phyloP scores from a whole-genome alignment of 441 rosid genomes.

The Arabidopsis hybrid region DNA sequence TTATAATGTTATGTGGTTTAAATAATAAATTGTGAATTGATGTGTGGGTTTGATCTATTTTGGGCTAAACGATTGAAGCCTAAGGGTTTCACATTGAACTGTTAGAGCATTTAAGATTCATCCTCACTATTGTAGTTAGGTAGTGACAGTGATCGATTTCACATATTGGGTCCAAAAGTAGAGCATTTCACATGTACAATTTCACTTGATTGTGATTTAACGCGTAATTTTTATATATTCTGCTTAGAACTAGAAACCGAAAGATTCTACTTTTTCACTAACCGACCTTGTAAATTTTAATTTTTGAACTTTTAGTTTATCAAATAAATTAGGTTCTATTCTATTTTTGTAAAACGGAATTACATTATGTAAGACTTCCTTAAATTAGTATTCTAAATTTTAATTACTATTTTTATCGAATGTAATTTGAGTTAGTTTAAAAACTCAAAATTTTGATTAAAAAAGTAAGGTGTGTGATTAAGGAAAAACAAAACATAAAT shows the following conservation, averaged over 20 bases:
- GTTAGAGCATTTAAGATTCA: conserved; percentile 20
- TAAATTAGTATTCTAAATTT: too few relatives aligned
- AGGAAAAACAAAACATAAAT: not conserved
- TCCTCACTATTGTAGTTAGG: conserved; percentile 25
- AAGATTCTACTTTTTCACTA: not conserved
- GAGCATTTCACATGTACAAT: conserved; percentile 34
- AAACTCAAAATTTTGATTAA: too few relatives aligned
- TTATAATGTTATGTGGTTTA: conserved; percentile 22
- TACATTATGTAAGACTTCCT: too few relatives aligned
- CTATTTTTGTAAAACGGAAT: too few relatives aligned
- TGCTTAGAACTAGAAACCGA: conserved; percentile 18
- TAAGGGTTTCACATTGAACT: conserved; percentile 41
- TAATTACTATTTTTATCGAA: too few relatives aligned
- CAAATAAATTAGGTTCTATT: too few relatives aligned
- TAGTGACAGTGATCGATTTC: conserved; percentile 29
- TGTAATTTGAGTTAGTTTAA: too few relatives aligned
- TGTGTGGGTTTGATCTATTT: conserved; percentile 14
- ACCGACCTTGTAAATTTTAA: not conserved
- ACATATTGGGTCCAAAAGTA: conserved; percentile 16
- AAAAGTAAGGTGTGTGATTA: not conserved
- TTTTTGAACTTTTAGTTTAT: not conserved
- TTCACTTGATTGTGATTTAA: conserved; percentile 14
- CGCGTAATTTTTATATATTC: conserved; percentile 23
- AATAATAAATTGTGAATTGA: not conserved
- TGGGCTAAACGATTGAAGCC: conserved; percentile 24